These are phyloP conservation scores for Pseudogymnoascus sp. DNA, from an alignment of 2,329 filamentous ascomycete genomes.

Conservation along the genomic window DNA sequence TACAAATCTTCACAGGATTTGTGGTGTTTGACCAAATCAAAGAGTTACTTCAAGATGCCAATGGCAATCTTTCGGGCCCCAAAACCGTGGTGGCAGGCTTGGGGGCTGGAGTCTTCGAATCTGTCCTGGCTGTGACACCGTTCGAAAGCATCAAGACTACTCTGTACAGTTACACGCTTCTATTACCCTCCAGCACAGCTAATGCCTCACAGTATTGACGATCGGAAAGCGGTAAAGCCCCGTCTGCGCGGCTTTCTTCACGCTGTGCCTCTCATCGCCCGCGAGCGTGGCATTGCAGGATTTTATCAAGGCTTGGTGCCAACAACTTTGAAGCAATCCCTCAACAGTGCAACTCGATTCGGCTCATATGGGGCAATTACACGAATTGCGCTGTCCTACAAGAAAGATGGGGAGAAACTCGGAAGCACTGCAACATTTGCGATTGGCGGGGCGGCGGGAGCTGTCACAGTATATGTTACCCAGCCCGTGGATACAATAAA, in stretches of 20 bases:
- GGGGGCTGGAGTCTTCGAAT: slow-evolving; percentile 90
- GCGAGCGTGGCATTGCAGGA: slow-evolving; percentile 78
- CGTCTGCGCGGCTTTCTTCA: slow-evolving; percentile 91
- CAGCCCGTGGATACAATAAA: slow-evolving; percentile 86
- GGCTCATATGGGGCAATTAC: slow-evolving; percentile 83
- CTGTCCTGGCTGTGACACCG: slow-evolving; percentile 84
- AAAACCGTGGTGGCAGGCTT: slow-evolving; percentile 90
- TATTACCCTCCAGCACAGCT: not conserved
- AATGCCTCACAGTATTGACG: slow-evolving; percentile 63
- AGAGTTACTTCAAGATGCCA: slow-evolving; percentile 66
- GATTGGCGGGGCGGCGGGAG: slow-evolving; percentile 78
- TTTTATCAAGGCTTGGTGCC: slow-evolving; percentile 97
- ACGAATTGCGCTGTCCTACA: slow-evolving; percentile 86
- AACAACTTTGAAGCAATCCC: slow-evolving; percentile 87
- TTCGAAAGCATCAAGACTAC: slow-evolving; percentile 99
- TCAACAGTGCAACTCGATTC: slow-evolving; percentile 92
- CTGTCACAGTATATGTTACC: slow-evolving; percentile 79
- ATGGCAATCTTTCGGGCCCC: slow-evolving; percentile 85
- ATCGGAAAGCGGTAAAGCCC: slow-evolving; percentile 77
- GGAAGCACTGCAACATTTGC: slow-evolving; percentile 84
- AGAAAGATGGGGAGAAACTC: slow-evolving; percentile 88
- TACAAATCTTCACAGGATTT: slow-evolving; percentile 45
- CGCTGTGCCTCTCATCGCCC: slow-evolving; percentile 76
- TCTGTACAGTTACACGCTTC: slow-evolving; percentile 41
- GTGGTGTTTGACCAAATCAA: slow-evolving; percentile 97